Evolutionary conservation across 2,329 filamentous ascomycete genomes (phyloP), one percentile per base, ranked within the genome.

Genomic region (Corinectria fuckeliana): DNA sequence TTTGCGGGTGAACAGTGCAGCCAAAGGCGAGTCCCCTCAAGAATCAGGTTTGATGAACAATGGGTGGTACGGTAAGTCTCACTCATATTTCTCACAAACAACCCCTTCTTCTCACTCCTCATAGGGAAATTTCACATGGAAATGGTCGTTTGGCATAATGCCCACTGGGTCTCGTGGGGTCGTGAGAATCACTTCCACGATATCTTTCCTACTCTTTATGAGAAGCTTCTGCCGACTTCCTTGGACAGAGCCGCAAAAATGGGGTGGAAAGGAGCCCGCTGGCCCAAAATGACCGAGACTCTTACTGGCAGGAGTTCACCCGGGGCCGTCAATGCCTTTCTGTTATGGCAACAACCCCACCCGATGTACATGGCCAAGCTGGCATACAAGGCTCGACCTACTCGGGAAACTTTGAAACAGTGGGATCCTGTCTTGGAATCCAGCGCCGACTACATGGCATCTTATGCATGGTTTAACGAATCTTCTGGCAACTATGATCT

Each of bases 281-380:
- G 65, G 81, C 81, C 61, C 42, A 84, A 72, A 52, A 73, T 73
- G 71, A 72, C 69, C 1, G 70, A 78, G 8, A 48, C 63, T 0
- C 45, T 61, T 0, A 70, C 64, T 0, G 69, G 67, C 0, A 51
- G 57, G 8, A 72, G 68, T 13, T 69, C 68, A 0, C 69, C 85
- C 1, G 85, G 86, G 2, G 82, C 85, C 62, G 87, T 88, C 68
- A 88, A 88, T 69, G 81, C 80, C 9, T 74, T 88, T 1, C 74
- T 88, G 3, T 83, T 87, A 56, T 88, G 85, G 85, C 85, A 88
- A 64, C 85, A 59, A 65, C 85, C 84, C 7, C 85, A 88, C 68
- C 78, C 82, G 0, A 82, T 87, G 77, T 85, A 84, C 67, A 85
- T 87, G 65, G 85, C 85, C 0, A 84, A 86, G 69, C 72, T 81